Conservation (phyloP, 345 rosid genomes). For the Clausena lansium region DNA sequence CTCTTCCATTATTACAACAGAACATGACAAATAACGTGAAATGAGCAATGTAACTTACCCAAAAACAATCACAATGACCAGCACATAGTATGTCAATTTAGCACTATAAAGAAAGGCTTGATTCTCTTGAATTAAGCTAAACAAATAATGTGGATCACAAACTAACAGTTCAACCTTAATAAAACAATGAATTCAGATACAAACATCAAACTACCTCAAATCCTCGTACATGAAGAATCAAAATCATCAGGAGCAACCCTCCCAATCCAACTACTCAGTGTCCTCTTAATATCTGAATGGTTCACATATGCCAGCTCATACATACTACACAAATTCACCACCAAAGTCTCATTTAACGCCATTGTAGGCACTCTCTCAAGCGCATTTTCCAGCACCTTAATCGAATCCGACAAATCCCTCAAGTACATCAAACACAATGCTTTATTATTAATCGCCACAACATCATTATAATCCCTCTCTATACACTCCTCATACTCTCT, state of each 20-base stretch:
- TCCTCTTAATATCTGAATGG: slow-evolving; percentile 78
- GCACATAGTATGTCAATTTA: not conserved
- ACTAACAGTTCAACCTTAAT: not conserved
- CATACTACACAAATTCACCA: slow-evolving; percentile 94
- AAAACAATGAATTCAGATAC: not conserved
- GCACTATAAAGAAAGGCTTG: not conserved
- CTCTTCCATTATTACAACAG: not conserved
- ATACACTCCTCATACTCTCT: slow-evolving; percentile 89
- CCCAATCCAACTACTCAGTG: slow-evolving; percentile 79
- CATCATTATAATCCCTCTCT: slow-evolving; percentile 75
- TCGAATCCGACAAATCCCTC: slow-evolving; percentile 84
- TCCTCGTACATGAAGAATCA: slow-evolving; percentile 82
- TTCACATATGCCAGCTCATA: slow-evolving; percentile 94
- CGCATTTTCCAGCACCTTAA: slow-evolving; percentile 83
- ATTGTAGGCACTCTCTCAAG: slow-evolving; percentile 84
- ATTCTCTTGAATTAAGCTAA: not conserved
- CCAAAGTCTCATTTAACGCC: slow-evolving; percentile 86
- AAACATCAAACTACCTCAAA: slow-evolving; percentile 40
- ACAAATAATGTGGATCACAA: not conserved
- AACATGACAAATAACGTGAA: not conserved
- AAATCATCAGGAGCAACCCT: slow-evolving; percentile 96
- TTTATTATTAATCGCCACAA: slow-evolving; percentile 79
- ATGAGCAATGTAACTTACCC: not conserved
- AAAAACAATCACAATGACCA: not conserved
- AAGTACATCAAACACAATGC: slow-evolving; percentile 89